These are phyloP conservation scores for Termitomyces sp. DNA, from an alignment of 768 basidiomycete genomes.

Conservation along the genomic window DNA sequence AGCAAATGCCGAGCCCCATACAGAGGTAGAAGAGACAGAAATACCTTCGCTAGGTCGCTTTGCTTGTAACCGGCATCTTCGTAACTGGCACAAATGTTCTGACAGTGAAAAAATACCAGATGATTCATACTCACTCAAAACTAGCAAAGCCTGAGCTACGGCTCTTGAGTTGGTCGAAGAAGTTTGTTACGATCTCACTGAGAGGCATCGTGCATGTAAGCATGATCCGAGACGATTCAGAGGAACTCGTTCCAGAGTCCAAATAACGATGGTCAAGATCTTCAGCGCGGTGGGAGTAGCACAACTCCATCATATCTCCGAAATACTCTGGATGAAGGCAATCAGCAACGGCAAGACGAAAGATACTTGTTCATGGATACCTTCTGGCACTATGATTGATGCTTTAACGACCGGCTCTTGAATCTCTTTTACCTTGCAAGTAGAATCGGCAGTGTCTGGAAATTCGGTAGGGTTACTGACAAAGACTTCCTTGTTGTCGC, in stretches of 20 bases:
- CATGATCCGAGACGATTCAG: conserved; percentile 63
- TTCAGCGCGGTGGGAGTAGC: conserved; percentile 79
- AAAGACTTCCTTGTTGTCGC: conserved; percentile 50
- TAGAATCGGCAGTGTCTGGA: conserved; percentile 71
- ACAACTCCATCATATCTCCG: conserved; percentile 95
- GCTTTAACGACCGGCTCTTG: conserved; percentile 94
- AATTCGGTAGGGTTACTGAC: conserved; percentile 96
- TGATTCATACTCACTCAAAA: conserved; percentile 63
- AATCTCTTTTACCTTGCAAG: conserved; percentile 63
- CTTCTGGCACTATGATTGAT: conserved; percentile 92
- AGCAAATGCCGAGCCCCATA: not conserved
- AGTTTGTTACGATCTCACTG: conserved; percentile 90
- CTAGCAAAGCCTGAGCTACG: conserved; percentile 89
- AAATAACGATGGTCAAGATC: conserved; percentile 84
- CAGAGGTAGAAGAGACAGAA: not conserved
- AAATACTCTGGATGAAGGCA: conserved; percentile 66
- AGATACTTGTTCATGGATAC: conserved; percentile 31
- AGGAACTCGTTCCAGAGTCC: conserved; percentile 44
- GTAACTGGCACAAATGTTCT: conserved; percentile 54
- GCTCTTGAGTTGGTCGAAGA: conserved; percentile 93
- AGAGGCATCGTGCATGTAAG: conserved; percentile 84
- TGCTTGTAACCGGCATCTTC: conserved; percentile 88
- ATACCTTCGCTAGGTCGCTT: conserved; percentile 81
- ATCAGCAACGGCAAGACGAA: not conserved
- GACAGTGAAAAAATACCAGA: not conserved